Conservation (phyloP, 352 stramenopile genomes). For the Pythium insidiosum region DNA sequence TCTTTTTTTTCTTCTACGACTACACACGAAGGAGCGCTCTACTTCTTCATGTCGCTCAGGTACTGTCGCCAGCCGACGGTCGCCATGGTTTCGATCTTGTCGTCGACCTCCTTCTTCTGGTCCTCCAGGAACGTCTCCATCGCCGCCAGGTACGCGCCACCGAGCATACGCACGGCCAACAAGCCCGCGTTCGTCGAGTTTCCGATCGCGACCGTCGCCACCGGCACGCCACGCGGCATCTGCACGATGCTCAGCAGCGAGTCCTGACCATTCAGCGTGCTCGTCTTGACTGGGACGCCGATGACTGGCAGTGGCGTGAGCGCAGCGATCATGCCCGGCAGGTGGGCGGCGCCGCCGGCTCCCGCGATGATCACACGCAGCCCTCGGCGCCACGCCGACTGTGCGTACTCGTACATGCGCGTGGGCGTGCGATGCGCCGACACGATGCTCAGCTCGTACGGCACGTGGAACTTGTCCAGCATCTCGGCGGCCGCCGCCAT, state of each 20-base stretch:
- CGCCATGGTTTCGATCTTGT: conserved; percentile 87
- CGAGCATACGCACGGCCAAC: conserved; percentile 95
- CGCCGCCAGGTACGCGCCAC: conserved; percentile 61
- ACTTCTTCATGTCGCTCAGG: conserved; percentile 69
- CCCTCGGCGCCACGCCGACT: conserved; percentile 81
- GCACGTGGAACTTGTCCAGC: conserved; percentile 93
- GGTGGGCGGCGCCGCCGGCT: conserved; percentile 94
- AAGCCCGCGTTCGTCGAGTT: conserved; percentile 97
- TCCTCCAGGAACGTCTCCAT: conserved; percentile 91
- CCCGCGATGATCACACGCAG: conserved; percentile 93
- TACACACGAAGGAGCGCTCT: no score
- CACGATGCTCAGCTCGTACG: conserved; percentile 97
- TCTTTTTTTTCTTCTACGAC: no score
- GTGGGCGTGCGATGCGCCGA: conserved; percentile 97
- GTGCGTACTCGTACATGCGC: conserved; percentile 95
- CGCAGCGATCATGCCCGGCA: conserved; percentile 93
- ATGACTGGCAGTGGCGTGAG: conserved; percentile 88
- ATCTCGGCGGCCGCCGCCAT: conserved; percentile 96
- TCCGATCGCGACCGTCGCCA: conserved; percentile 97
- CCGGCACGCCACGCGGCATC: conserved; percentile 97
- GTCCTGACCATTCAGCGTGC: conserved; percentile 95
- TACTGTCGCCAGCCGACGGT: conserved; percentile 89
- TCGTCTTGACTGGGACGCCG: conserved; percentile 97
- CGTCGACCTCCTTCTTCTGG: conserved; percentile 91
- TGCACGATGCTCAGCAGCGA: conserved; percentile 98